Conservation (phyloP, 1,284 basidiomycete genomes). For the Austropuccinia psidii region DNA sequence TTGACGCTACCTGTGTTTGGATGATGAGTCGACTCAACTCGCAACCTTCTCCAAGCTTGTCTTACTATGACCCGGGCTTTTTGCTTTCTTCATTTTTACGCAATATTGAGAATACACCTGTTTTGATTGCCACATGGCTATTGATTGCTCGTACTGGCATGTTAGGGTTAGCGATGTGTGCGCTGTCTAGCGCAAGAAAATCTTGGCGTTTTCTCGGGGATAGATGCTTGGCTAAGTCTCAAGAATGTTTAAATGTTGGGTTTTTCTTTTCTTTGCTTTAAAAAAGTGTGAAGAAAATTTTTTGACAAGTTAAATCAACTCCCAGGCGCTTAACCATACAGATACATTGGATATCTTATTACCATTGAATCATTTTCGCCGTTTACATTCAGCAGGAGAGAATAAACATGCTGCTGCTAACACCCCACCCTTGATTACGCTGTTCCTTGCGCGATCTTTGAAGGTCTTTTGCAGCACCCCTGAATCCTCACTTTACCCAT, state of each 20-base stretch:
- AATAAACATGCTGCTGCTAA: neutral
- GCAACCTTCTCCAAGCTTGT: neutral
- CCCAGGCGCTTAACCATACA: conserved; percentile 19
- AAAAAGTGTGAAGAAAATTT: neutral
- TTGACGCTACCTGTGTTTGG: conserved; percentile 31
- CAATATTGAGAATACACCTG: conserved; percentile 55
- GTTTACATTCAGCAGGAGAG: conserved; percentile 13
- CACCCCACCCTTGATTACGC: conserved; percentile 65
- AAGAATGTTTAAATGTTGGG: conserved; percentile 44
- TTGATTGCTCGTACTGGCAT: conserved; percentile 74
- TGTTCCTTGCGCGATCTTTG: conserved; percentile 72
- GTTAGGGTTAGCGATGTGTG: conserved; percentile 64
- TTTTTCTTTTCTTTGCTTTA: conserved; percentile 29
- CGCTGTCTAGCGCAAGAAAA: conserved; percentile 65
- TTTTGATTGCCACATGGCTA: conserved; percentile 68
- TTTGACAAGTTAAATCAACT: neutral
- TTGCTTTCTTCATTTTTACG: conserved; percentile 60
- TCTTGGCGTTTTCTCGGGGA: conserved; percentile 48
- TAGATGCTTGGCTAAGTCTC: conserved; percentile 44
- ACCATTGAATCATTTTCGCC: conserved; percentile 36
- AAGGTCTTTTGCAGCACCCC: conserved; percentile 62
- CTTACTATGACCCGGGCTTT: conserved; percentile 71
- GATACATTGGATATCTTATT: conserved; percentile 36
- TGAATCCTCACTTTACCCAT: conserved; percentile 69
- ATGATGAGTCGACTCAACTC: neutral